phyloP scores from a whole-genome alignment of 495 filamentous ascomycete genomes.

The Penicillium psychrofluorescens region DNA sequence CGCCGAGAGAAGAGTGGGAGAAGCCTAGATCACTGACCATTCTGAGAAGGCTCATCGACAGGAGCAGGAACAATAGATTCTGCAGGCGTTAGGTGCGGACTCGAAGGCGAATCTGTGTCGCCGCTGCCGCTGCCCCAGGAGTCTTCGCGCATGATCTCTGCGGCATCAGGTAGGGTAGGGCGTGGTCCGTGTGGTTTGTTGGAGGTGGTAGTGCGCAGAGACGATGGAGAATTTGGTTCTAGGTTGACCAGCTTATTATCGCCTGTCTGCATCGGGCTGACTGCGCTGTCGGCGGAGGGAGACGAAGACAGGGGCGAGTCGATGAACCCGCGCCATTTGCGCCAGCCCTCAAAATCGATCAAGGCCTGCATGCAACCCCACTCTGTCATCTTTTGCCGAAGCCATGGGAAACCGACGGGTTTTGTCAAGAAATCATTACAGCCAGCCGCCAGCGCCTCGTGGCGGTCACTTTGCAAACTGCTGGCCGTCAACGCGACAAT shows the following conservation, averaged over 20 bases:
- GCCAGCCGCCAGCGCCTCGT: conserved; percentile 89
- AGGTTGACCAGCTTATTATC: conserved; percentile 1
- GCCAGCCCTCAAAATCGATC: conserved; percentile 98
- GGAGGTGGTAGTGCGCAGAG: conserved; percentile 3
- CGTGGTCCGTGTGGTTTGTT: conserved; percentile 6
- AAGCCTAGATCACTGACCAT: not conserved
- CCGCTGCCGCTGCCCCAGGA: conserved; percentile 31
- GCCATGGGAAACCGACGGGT: conserved; percentile 97
- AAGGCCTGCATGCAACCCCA: conserved; percentile 99
- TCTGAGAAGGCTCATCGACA: not conserved
- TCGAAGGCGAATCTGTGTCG: conserved; percentile 24
- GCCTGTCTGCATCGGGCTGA: conserved; percentile 28
- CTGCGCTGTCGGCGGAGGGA: conserved; percentile 12
- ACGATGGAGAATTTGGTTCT: conserved; percentile 11
- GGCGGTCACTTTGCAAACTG: conserved; percentile 85
- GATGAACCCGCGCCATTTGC: conserved; percentile 86
- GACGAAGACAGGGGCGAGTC: conserved; percentile 21
- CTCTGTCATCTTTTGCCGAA: conserved; percentile 95
- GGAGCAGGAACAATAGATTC: not conserved
- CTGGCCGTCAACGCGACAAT: conserved; percentile 95
- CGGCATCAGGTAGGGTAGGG: conserved; percentile 12
- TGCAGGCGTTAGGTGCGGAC: conserved; percentile 7
- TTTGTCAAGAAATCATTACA: conserved; percentile 99
- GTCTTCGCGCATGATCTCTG: conserved; percentile 21
- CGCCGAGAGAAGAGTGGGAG: too few species aligned